Evolutionary conservation across 176 grass and related monocot species (phyloP), one percentile per base, ranked within the genome.

Genomic region (Aegilops sharonensis): DNA sequence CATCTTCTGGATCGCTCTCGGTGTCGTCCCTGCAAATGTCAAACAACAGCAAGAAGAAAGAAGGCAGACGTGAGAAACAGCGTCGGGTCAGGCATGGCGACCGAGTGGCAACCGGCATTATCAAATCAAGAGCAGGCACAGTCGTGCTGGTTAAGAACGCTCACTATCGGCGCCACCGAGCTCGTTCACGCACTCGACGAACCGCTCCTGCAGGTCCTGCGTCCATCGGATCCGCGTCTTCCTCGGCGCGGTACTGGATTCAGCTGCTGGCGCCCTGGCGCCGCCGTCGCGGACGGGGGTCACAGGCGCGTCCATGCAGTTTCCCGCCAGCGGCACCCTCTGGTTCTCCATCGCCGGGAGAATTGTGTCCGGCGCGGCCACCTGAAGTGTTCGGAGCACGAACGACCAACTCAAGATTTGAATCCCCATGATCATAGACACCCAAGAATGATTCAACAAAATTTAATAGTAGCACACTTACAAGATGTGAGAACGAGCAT

Each of bases 191-290:
- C 95, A 94, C 21, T 93, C 89, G 9, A 97, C 91, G 45, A 95
- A 97, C 36, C 75, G 89, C 70, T 94, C 89, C 62, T 97, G 95
- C 80, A 94, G 92, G 71, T 97, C 92, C 57, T 89, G 92, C 15
- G 92, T 97, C 95, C 95, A 97, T 79, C 92, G 82, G 57, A 97
- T 97, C 77, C 95, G 62, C 60, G 82, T 91, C 87, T 95, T 97
- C 62, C 84, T 91, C n/a, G 89, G 89, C 21, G 65, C 15, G 45
- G 45, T 48, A 5, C 45, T 48, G 45, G 45, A 48, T 48, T 48
- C 25, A 25, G 70, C 14, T 14, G 42, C 48, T 11, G 74, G 63
- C 13, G 69, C 37, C 3, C 29, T 29, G 10, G 69, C 50, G 35
- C 3, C 6, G 47, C 32, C 24, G 61, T 57, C 64, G 25, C 27